phyloP scores from a whole-genome alignment of 208 protist species.

The Crithidia mellificae region DNA sequence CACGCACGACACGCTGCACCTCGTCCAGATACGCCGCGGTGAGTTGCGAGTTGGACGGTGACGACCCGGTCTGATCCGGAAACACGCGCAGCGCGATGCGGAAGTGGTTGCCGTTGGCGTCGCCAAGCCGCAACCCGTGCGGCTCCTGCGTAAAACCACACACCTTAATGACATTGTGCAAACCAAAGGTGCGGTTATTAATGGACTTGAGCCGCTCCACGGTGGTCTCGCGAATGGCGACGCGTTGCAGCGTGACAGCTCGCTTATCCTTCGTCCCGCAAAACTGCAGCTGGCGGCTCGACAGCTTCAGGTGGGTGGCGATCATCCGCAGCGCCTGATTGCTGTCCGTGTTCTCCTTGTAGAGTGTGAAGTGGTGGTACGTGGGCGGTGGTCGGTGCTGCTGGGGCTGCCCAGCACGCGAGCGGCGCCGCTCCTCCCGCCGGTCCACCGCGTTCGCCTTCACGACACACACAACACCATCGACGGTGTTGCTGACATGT shows the following conservation, averaged over 20 bases:
- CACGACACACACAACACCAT: constrained; percentile 52
- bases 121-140: constrained; percentile 79
- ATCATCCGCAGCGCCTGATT: constrained; percentile 73
- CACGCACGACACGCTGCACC: constrained; percentile 34
- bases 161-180: constrained; percentile 66
- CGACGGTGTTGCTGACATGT: constrained; percentile 73
- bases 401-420: constrained; percentile 8
- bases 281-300: constrained; percentile 77
- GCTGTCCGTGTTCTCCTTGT: constrained; percentile 95
- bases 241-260: constrained; percentile 92
- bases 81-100: constrained; percentile 84
- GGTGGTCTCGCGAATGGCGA: constrained; percentile 72
- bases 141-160: constrained; percentile 71
- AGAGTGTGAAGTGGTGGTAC: constrained; percentile 92
- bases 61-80: constrained; percentile 6
- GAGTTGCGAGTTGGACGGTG: neutral
- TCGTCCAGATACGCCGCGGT: constrained; percentile 20
- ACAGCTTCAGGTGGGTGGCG: constrained; percentile 59
- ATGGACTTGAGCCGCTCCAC: constrained; percentile 58
- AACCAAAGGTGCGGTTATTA: constrained; percentile 62
- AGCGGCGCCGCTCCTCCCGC: constrained; percentile 65
- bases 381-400: constrained; percentile 19
- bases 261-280: constrained; percentile 97
- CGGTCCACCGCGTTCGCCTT: constrained; percentile 63
- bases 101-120: constrained; percentile 92